Conservation (phyloP, 176 grass and related monocot genomes). For the Oryza rufipogon region DNA sequence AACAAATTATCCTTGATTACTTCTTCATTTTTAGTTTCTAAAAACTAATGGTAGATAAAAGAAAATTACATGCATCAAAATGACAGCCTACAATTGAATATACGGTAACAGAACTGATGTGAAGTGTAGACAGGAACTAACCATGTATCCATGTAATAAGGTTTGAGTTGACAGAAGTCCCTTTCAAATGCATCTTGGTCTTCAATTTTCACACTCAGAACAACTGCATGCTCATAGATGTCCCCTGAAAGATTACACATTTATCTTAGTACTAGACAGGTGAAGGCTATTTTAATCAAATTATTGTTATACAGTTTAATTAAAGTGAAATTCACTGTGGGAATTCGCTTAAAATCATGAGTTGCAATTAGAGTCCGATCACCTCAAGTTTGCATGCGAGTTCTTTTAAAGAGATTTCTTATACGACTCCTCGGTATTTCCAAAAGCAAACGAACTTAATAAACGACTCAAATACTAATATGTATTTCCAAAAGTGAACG, state of each 20-base stretch:
- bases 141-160: conserved; percentile 93
- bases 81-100: not conserved
- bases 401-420: too few relatives aligned
- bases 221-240: conserved; percentile 87
- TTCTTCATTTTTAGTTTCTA: not conserved
- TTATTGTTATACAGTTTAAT: too few relatives aligned
- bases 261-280: conserved; percentile 3
- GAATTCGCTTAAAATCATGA: too few relatives aligned
- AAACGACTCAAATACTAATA: too few relatives aligned
- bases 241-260: conserved; percentile 64
- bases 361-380: too few relatives aligned
- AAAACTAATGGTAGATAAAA: not conserved
- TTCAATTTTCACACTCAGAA: conserved; percentile 96
- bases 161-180: conserved; percentile 95
- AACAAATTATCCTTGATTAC: not conserved
- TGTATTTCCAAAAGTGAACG: too few relatives aligned
- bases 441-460: too few relatives aligned
- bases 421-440: too few relatives aligned
- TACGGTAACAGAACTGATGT: not conserved
- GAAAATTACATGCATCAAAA: not conserved
- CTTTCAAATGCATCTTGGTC: conserved; percentile 97
- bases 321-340: too few relatives aligned
- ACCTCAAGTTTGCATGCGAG: too few relatives aligned
- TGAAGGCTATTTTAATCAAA: too few relatives aligned
- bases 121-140: conserved; percentile 34